phyloP scores from a whole-genome alignment of 108 stramenopile species.

The Nitzschia sp. region DNA sequence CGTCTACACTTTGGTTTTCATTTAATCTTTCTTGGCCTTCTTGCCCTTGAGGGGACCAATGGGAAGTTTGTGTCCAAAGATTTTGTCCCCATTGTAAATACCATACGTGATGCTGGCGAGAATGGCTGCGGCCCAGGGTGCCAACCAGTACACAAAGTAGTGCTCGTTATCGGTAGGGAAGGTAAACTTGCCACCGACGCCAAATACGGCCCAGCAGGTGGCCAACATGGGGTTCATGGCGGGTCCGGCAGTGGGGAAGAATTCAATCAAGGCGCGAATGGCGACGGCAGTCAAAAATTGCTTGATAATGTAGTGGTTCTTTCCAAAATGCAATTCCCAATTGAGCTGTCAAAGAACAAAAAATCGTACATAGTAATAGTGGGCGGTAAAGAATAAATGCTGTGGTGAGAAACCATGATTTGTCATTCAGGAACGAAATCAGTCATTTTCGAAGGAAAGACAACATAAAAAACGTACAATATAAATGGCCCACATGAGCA shows the following conservation, averaged over 20 bases:
- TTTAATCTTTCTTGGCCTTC: constrained; percentile 29
- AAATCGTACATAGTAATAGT: background rate
- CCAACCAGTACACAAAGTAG: constrained; percentile 88
- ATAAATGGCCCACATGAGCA: constrained; percentile 80
- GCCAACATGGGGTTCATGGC: constrained; percentile 92
- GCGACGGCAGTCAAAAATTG: constrained; percentile 80
- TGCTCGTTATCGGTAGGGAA: constrained; percentile 63
- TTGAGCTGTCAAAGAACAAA: constrained; percentile 41
- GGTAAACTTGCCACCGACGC: constrained; percentile 49
- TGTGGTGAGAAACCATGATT: too few relatives aligned
- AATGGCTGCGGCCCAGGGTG: constrained; percentile 63
- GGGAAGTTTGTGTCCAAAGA: constrained; percentile 71
- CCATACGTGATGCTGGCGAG: constrained; percentile 67
- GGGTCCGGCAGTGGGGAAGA: constrained; percentile 83
- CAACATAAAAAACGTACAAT: constrained; percentile 34
- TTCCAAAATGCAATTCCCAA: constrained; percentile 87
- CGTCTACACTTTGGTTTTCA: too few relatives aligned
- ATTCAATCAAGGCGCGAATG: constrained; percentile 83
- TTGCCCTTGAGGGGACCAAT: constrained; percentile 66
- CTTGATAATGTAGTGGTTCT: constrained; percentile 86
- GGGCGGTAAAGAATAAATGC: too few relatives aligned
- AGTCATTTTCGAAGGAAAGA: too few relatives aligned
- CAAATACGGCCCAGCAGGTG: constrained; percentile 77
- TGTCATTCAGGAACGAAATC: too few relatives aligned
- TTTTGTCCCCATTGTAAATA: constrained; percentile 71